Base-by-base conservation (phyloP, 2,329 filamentous ascomycete genomes). In the Chaetomiaceae sp. region DNA sequence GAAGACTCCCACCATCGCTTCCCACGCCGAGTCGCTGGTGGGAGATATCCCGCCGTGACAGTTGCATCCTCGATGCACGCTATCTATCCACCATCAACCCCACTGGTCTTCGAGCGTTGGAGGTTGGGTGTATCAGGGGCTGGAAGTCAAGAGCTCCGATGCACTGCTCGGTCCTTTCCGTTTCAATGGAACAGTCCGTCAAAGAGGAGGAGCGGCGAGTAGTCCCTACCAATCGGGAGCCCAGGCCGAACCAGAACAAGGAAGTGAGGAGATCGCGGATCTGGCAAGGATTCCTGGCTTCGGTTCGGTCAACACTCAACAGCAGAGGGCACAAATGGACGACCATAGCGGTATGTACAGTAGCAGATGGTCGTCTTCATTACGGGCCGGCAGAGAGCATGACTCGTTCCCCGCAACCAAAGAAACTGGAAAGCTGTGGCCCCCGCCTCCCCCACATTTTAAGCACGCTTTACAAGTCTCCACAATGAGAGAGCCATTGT, bases 371-470 rank as follows among this genome's bases (percentile, higher is more conserved):
- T n/a, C n/a, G n/a, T n/a, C n/a, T n/a, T n/a, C n/a, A n/a, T n/a
- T n/a, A n/a, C n/a, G n/a, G n/a, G n/a, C n/a, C n/a, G n/a, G n/a
- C n/a, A n/a, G n/a, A n/a, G n/a, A n/a, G n/a, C n/a, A n/a, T n/a
- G n/a, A n/a, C n/a, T n/a, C n/a, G n/a, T n/a, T n/a, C n/a, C n/a
- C n/a, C n/a, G n/a, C n/a, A n/a, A n/a, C n/a, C n/a, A n/a, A 18
- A 6, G 7, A 14, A 16, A 9, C 25, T 27, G 9, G 25, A 27
- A 27, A 34, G 18, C 3, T 33, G 3, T 32, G 33, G 27, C 47
- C 47, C 47, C 34, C 55, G 57, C 53, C 51, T 57, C 54, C 55
- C 57, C 59, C 55, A 45, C 59, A 56, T 55, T 59, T 47, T 42
- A 32, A 38, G 48, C 38, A 18, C 6, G 13, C 7, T 8, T 20